Percentiles rank a stretch among this genome's conserved stretches.
Evolutionary conservation across 164 flowering plant genomes (phyloP).

Genomic region (Chimonanthus salicifolius): DNA sequence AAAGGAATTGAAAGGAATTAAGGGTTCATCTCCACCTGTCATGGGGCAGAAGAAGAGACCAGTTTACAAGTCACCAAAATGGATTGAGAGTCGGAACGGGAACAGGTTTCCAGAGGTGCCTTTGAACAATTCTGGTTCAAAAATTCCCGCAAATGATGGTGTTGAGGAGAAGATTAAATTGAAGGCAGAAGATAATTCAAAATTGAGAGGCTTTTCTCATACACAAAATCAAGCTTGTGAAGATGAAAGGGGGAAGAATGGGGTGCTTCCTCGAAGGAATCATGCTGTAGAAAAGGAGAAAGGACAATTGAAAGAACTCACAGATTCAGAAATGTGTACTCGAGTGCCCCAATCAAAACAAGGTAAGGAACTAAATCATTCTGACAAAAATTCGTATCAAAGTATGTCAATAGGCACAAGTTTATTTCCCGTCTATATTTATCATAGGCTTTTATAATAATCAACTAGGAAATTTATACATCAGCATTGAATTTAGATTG

Average conservation of each 20-base stretch:
- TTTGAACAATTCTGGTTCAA: conserved; percentile 5
- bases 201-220: background rate
- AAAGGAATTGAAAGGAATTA: conserved; percentile 14
- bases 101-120: background rate
- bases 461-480: background rate
- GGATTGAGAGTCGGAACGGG: conserved; percentile 4
- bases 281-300: background rate
- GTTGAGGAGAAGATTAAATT: background rate
- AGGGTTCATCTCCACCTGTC: background rate
- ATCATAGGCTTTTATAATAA: background rate
- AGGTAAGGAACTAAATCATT: conserved; percentile 7
- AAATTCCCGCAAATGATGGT: conserved; percentile 4
- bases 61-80: conserved; percentile 17
- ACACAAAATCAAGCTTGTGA: background rate
- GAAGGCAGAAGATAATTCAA: background rate
- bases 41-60: conserved; percentile 14
- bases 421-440: background rate
- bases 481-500: background rate
- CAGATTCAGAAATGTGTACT: conserved; percentile 1
- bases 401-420: background rate
- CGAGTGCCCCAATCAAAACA: conserved; percentile 2
- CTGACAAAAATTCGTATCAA: background rate
- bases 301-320: conserved; percentile 6
- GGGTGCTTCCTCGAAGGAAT: conserved; percentile 1
- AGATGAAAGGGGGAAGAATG: conserved; percentile 13